Evolutionary conservation across 83 land plant genomes (phyloP).

Genomic region (Larix sibirica): DNA sequence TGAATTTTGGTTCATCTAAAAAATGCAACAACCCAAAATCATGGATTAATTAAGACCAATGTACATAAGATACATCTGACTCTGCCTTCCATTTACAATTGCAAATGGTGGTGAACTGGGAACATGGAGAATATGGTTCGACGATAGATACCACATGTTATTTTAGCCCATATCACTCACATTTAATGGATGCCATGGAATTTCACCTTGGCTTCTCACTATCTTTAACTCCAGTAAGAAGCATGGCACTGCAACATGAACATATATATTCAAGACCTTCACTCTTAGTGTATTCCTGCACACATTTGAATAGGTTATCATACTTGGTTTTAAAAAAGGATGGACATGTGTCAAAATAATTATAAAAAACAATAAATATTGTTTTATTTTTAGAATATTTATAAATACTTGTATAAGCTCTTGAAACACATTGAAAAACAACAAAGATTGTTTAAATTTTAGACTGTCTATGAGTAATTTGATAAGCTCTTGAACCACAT

Average conservation of each 20-base stretch:
- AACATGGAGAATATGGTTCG: not conserved
- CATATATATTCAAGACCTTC: slow-evolving; percentile 98
- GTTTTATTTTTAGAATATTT: not conserved
- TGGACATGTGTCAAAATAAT: not conserved
- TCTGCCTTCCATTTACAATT: slow-evolving; percentile 6
- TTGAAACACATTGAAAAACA: not conserved
- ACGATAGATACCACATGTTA: not conserved
- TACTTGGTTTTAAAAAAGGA: not conserved
- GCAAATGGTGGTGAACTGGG: slow-evolving; percentile 4
- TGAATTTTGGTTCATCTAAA: slow-evolving; percentile 14
- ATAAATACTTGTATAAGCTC: not conserved
- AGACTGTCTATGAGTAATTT: not conserved
- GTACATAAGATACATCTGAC: slow-evolving; percentile 18
- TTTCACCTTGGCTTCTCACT: slow-evolving; percentile 15
- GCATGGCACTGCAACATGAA: slow-evolving; percentile 73
- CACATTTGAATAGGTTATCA: not conserved
- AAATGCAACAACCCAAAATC: slow-evolving; percentile 17
- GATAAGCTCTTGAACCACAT: not conserved
- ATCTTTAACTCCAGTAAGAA: slow-evolving; percentile 17
- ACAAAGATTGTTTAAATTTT: not conserved
- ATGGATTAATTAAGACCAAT: slow-evolving; percentile 17
- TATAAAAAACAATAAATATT: not conserved
- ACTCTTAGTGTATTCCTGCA: slow-evolving; percentile 97
- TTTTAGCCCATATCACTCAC: not conserved
- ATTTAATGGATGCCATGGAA: not conserved